Percentiles rank a stretch among this genome's conserved stretches.
phyloP scores from a whole-genome alignment of 1,284 basidiomycete species.

The Ustilago curta region DNA sequence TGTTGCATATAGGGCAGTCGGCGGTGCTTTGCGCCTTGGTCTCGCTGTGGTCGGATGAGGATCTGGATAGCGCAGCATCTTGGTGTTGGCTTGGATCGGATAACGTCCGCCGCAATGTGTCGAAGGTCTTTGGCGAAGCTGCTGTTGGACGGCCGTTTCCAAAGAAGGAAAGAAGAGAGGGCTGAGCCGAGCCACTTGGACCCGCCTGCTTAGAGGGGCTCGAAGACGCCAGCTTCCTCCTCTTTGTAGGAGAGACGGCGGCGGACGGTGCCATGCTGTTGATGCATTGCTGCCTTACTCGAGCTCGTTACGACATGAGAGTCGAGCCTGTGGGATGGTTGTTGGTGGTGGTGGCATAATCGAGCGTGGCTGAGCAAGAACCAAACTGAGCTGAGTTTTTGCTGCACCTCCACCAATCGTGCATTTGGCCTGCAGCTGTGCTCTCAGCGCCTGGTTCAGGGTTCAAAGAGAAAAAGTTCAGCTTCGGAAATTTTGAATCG shows the following conservation, averaged over 20 bases:
- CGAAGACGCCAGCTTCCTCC: slow-evolving; percentile 38
- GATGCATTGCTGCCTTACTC: slow-evolving; percentile 19
- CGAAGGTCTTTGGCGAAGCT: slow-evolving; percentile 3
- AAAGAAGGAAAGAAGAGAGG: slow-evolving; percentile 47
- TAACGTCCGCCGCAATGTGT: slow-evolving; percentile 6
- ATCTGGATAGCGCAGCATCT: neutral
- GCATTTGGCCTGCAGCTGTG: slow-evolving; percentile 30
- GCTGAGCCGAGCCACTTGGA: slow-evolving; percentile 29
- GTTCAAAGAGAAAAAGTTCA: slow-evolving; percentile 21
- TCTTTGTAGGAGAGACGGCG: slow-evolving; percentile 35
- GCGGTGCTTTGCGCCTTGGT: slow-evolving; percentile 17
- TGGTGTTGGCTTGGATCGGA: neutral
- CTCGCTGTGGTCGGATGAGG: neutral
- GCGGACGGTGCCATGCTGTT: slow-evolving; percentile 34
- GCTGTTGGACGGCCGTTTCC: slow-evolving; percentile 21
- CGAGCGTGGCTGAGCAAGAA: slow-evolving; percentile 27
- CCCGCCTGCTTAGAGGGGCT: slow-evolving; percentile 36
- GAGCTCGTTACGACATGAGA: neutral
- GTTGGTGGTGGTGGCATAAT: neutral
- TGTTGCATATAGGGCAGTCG: slow-evolving; percentile 47
- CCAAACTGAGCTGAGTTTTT: neutral
- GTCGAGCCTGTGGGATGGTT: neutral
- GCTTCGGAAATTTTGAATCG: neutral
- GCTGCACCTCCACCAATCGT: slow-evolving; percentile 37
- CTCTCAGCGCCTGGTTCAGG: slow-evolving; percentile 13